Percentiles rank a stretch among this genome's conserved stretches.
phyloP scores from a whole-genome alignment of 805 yeast genomes.

The Ascoidea asiatica region DNA sequence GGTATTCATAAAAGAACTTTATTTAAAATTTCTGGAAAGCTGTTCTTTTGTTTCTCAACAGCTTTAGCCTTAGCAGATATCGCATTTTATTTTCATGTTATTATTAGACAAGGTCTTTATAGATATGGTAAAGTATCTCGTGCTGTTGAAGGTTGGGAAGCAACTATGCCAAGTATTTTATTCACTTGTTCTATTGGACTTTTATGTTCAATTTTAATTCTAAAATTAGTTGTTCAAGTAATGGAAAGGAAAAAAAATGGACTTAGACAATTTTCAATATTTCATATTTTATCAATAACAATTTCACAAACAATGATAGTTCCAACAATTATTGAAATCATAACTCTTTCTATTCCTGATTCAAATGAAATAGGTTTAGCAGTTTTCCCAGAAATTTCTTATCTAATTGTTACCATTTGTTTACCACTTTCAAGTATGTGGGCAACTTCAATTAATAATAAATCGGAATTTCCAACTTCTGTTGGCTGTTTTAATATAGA shows the following conservation, averaged over 20 bases:
- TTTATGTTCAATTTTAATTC: constrained; percentile 43
- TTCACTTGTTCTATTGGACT: constrained; percentile 58
- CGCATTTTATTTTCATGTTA: constrained; percentile 43
- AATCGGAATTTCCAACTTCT: constrained; percentile 25
- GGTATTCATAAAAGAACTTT: constrained; percentile 16
- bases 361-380: constrained; percentile 20
- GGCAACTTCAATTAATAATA: constrained; percentile 60
- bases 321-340: constrained; percentile 57
- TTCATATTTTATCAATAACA: constrained; percentile 74
- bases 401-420: constrained; percentile 53
- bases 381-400: constrained; percentile 30
- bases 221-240: constrained; percentile 59
- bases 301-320: constrained; percentile 67
- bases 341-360: constrained; percentile 27
- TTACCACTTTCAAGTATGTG: constrained; percentile 80
- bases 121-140: constrained; percentile 16
- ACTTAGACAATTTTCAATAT: constrained; percentile 65
- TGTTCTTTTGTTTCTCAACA: constrained; percentile 24
- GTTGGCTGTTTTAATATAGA: constrained; percentile 13
- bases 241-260: constrained; percentile 67
- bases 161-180: constrained; percentile 42
- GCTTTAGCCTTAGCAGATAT: constrained; percentile 39
- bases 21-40: constrained; percentile 22
- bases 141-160: constrained; percentile 23
- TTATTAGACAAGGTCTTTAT: constrained; percentile 28